These are phyloP conservation scores for Chaetomium sp. DNA, from an alignment of 2,329 filamentous ascomycete genomes.

Conservation along the genomic window DNA sequence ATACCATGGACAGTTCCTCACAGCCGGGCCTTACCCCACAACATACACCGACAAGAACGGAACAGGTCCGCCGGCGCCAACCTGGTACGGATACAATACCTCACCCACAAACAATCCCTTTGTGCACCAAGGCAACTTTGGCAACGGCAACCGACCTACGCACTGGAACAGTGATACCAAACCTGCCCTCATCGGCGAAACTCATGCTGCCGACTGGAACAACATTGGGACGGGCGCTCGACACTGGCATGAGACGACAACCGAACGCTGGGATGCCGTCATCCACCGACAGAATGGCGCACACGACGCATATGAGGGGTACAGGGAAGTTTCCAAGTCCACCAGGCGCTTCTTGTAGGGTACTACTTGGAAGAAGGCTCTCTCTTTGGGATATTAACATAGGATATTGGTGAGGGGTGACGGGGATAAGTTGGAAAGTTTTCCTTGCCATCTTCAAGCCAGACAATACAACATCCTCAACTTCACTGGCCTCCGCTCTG, in stretches of 20 bases:
- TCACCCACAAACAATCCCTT: neutral
- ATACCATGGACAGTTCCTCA: neutral
- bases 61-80: neutral
- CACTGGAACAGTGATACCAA: neutral
- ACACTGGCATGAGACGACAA: slow-evolving; percentile 12
- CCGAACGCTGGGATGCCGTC: slow-evolving; percentile 10
- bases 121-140: neutral
- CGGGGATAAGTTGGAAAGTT: too few relatives aligned
- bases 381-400: too few relatives aligned
- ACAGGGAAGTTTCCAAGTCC: slow-evolving; percentile 1
- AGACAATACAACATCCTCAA: too few relatives aligned
- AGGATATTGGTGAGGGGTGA: too few relatives aligned
- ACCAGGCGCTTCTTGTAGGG: neutral
- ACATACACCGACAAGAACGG: neutral
- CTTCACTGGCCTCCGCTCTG: too few relatives aligned
- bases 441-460: too few relatives aligned
- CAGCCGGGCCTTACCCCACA: neutral
- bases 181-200: neutral
- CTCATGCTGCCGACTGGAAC: neutral
- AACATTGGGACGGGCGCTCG: neutral
- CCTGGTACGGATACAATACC: neutral
- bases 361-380: neutral
- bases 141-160: too few relatives aligned
- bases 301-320: neutral
- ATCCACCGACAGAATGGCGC: neutral